Conservation (phyloP, 768 basidiomycete genomes). For the Mycena epipterygia region DNA sequence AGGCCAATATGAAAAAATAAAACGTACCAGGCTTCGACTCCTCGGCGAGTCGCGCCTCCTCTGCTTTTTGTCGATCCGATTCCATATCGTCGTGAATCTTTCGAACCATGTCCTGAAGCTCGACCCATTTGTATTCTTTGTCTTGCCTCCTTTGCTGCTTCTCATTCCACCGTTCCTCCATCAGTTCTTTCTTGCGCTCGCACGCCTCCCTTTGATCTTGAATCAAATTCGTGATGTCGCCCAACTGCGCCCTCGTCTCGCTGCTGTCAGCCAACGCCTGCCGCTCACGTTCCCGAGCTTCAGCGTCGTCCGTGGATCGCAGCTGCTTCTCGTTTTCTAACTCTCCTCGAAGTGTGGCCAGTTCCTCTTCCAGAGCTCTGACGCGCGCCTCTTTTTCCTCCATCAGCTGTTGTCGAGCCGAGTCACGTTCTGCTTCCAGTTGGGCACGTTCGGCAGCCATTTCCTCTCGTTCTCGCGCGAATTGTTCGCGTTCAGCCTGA, state of each 20-base stretch:
- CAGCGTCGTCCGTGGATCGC: constrained; percentile 70
- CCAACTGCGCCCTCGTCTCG: constrained; percentile 72
- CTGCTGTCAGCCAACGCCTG: constrained; percentile 71
- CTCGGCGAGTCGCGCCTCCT: constrained; percentile 66
- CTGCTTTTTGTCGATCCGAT: constrained; percentile 62
- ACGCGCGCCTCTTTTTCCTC: constrained; percentile 71
- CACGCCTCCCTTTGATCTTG: constrained; percentile 75
- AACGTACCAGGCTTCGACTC: constrained; percentile 70
- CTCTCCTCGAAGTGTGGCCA: constrained; percentile 68
- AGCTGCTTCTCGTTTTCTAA: constrained; percentile 74
- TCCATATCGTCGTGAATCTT: constrained; percentile 70
- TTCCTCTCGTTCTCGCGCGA: constrained; percentile 66
- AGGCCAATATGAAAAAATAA: neutral
- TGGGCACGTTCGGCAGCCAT: constrained; percentile 68
- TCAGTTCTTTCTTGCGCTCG: constrained; percentile 69
- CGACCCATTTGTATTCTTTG: constrained; percentile 69
- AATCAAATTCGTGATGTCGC: constrained; percentile 80
- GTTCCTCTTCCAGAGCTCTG: constrained; percentile 71
- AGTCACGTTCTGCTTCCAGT: constrained; percentile 62
- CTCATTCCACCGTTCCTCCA: constrained; percentile 74
- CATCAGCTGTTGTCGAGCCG: constrained; percentile 59
- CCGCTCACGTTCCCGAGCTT: constrained; percentile 71
- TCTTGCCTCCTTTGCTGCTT: constrained; percentile 70
- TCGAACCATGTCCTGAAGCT: constrained; percentile 72
- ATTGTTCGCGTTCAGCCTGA: constrained; percentile 70